Conservation (phyloP, 2,329 filamentous ascomycete species). For the Epichloe aotearoae region DNA sequence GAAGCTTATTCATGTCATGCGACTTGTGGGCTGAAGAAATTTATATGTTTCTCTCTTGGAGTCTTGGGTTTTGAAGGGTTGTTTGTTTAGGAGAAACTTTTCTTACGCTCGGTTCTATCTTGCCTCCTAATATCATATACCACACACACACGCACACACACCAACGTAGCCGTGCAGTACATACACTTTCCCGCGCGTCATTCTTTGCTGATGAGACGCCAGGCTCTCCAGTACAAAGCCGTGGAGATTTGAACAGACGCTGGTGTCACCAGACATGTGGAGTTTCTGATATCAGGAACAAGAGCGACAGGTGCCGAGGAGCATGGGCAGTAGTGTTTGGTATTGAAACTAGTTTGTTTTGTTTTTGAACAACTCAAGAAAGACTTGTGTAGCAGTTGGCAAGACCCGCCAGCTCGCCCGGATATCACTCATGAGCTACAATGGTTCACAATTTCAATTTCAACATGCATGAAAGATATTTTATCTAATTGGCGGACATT, state of each 20-base stretch:
- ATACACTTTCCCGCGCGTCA: too few species aligned
- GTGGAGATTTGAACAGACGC: too few species aligned
- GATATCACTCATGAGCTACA: too few species aligned
- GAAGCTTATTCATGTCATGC: slow-evolving; percentile 11
- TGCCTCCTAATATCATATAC: slow-evolving; percentile 10
- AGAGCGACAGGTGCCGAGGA: background rate
- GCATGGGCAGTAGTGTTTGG: background rate
- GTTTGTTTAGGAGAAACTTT: slow-evolving; percentile 21
- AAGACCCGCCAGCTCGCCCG: too few species aligned
- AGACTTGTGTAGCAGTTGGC: background rate
- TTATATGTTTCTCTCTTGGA: slow-evolving; percentile 25
- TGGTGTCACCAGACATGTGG: too few species aligned
- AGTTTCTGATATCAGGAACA: background rate
- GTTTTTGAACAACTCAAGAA: background rate
- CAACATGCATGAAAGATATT: too few species aligned
- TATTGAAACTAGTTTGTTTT: background rate
- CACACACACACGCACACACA: background rate
- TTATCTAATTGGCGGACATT: too few species aligned
- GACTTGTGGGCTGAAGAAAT: slow-evolving; percentile 14
- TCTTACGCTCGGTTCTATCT: slow-evolving; percentile 18
- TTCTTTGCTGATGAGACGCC: too few species aligned
- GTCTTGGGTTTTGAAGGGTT: slow-evolving; percentile 25
- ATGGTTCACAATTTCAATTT: too few species aligned
- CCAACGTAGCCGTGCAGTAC: background rate
- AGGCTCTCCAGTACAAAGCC: too few species aligned